Evolutionary conservation across 106 monocot genomes (phyloP).

Genomic region (Cymbidium sinense): DNA sequence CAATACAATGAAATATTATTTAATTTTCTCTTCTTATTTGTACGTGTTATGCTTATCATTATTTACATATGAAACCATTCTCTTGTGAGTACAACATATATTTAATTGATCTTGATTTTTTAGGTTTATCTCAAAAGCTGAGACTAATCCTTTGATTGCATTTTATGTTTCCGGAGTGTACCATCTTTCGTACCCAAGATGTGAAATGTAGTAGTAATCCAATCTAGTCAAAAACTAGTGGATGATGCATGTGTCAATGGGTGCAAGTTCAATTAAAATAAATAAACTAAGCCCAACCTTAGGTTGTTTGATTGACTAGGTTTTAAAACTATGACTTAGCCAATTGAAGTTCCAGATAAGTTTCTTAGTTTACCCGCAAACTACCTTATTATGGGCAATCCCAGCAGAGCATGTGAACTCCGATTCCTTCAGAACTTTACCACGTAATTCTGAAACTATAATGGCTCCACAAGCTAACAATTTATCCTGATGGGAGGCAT

Average conservation of each 20-base stretch:
- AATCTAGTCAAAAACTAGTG: not conserved
- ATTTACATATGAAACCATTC: too few relatives aligned
- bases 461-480: conserved; percentile 90
- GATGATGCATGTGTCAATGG: not conserved
- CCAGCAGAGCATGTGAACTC: conserved; percentile 97
- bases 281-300: not conserved
- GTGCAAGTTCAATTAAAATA: not conserved
- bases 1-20: too few relatives aligned
- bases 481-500: conserved; percentile 60
- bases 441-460: conserved; percentile 80
- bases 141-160: too few relatives aligned
- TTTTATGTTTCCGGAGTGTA: too few relatives aligned
- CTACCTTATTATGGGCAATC: conserved; percentile 97
- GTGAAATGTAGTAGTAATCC: not conserved
- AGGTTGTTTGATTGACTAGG: not conserved
- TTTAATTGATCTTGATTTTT: too few relatives aligned
- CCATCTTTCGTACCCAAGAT: too few relatives aligned
- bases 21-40: too few relatives aligned
- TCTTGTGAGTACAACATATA: too few relatives aligned
- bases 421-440: conserved; percentile 60
- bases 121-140: too few relatives aligned
- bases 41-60: too few relatives aligned
- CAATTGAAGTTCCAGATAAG: not conserved
- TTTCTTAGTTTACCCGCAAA: not conserved
- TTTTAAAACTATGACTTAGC: not conserved